Evolutionary conservation across 2,329 filamentous ascomycete genomes (phyloP), one percentile per base, ranked within the genome.

Genomic region (Arthrocladium fulminans): DNA sequence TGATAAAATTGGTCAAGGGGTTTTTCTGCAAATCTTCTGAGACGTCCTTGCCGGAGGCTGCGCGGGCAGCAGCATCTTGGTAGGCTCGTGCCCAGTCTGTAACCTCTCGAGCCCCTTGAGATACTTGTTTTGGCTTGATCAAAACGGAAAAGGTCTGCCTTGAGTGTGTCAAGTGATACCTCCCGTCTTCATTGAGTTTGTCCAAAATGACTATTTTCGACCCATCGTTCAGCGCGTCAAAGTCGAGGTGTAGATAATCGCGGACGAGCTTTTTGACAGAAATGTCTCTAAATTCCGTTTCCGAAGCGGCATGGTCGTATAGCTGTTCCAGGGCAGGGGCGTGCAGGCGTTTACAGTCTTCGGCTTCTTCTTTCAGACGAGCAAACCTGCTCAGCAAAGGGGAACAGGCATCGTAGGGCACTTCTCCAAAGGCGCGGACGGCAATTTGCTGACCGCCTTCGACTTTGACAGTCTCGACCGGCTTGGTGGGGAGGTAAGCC

Each of bases 1-100:
- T 56, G n/a, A 72, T 58, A 43, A 74, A 73, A n/a, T 57, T 50
- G 13, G 63, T 61, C 37, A 73, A 53, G 2, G 69, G 68, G 48
- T 71, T 66, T 15, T 62, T 55, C 17, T 57, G 60, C 19, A 62
- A 37, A 2, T 56, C 55, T 3, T 49, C 40, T 0, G 43, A 45
- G 22, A 56, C 48, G 1, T 60, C 57, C 32, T 63, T 61, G 3
- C 55, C 57, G 50, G 60, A 59, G 23, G 65, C 51, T 8, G 65
- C 58, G 29, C 60, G 56, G 12, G 66, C 63, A 44, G 72, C 63
- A 46, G 73, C 66, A 46, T 81, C 72, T 52, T 74, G 72, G 62
- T 74, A 77, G 43, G 74, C 69, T 42, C 77, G 72, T 19, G 79
- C 67, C 79, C 79, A 83, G 13, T 64, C 59, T 12, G 69, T 67